Evolutionary conservation across 441 rosid genomes (phyloP).

Genomic region (Rhodomyrtus psidioides): DNA sequence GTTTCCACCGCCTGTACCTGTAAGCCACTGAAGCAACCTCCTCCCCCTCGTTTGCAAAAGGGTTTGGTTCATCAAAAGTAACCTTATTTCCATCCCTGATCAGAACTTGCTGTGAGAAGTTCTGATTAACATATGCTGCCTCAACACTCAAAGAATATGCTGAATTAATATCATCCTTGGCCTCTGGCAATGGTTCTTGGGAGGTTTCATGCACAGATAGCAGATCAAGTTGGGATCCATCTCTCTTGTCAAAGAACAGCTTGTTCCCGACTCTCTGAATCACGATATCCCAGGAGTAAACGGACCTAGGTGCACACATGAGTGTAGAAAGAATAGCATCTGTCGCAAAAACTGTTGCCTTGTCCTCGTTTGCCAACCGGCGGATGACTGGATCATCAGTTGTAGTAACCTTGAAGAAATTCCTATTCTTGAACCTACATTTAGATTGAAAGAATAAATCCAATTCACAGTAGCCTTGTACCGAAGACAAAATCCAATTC

Average conservation of each 20-base stretch:
- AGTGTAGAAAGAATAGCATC: slow-evolving; percentile 71
- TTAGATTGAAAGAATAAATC: not conserved
- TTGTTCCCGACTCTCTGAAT: slow-evolving; percentile 82
- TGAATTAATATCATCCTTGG: slow-evolving; percentile 84
- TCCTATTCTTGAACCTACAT: slow-evolving; percentile 53
- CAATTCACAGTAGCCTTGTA: not conserved
- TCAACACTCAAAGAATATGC: slow-evolving; percentile 73
- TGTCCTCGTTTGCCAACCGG: slow-evolving; percentile 74
- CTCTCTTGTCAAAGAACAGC: slow-evolving; percentile 76
- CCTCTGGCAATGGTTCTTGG: slow-evolving; percentile 85
- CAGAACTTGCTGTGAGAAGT: slow-evolving; percentile 82
- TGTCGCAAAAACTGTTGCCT: slow-evolving; percentile 80
- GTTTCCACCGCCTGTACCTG: slow-evolving; percentile 90
- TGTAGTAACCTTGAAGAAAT: slow-evolving; percentile 88
- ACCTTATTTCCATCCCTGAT: slow-evolving; percentile 76
- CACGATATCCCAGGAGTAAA: slow-evolving; percentile 89
- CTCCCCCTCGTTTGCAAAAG: slow-evolving; percentile 80
- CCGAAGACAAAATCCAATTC: not conserved
- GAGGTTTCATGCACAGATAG: slow-evolving; percentile 82
- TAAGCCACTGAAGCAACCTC: slow-evolving; percentile 88
- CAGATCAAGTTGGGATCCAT: slow-evolving; percentile 81
- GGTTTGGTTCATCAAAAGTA: slow-evolving; percentile 69
- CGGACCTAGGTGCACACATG: slow-evolving; percentile 85
- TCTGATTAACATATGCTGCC: slow-evolving; percentile 85
- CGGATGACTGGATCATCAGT: slow-evolving; percentile 88